Base-by-base conservation (phyloP, 495 filamentous ascomycete genomes). In the Penicillium samsonianum region DNA sequence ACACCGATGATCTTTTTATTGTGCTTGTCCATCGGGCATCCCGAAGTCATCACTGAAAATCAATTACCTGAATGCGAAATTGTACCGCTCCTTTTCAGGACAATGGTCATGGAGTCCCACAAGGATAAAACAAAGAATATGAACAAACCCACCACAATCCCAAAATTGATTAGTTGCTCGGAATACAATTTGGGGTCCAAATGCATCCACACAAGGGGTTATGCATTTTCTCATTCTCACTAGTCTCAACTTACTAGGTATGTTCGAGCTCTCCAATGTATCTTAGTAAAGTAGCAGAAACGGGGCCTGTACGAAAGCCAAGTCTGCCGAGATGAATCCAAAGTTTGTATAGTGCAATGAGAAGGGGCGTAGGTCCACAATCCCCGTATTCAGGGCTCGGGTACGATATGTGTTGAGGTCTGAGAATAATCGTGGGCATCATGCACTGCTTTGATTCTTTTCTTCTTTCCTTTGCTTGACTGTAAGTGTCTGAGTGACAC, bases 131-230 rank as follows among this genome's bases (percentile, higher is more conserved):
- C 14, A 38, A 43, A 10, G 31, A 22, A 17, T 23, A n/a, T 16
- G 25, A 41, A 52, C 19, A 38, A 25, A 25, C 4, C 20, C 23
- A n/a, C 41, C 33, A 46, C 3, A 5, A 23, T 46, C 52, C 31
- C 31, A 43, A 54, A 38, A 38, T 23, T 11, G 52, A 38, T 43
- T 55, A 38, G 52, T 16, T 45, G 20, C 41, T 38, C 31, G 14
- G 40, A 3, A 25, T 26, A 16, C 23, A 42, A 55, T 17, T 38
- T 55, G 53, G 53, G 53, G 53, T 47, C 53, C 53, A 47, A 55
- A 55, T 23, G 26, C 19, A 33, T 23, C 5, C 16, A n/a, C 16
- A 47, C 22, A 45, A 46, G 28, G 31, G 38, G 9, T 33, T 19
- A 17, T 5, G 9, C 11, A 17, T 48, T 5, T 33, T 30, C 41